Percentiles rank a stretch among this genome's conserved stretches.
phyloP scores from a whole-genome alignment of 495 filamentous ascomycete genomes.

The Cudoniella acicularis region DNA sequence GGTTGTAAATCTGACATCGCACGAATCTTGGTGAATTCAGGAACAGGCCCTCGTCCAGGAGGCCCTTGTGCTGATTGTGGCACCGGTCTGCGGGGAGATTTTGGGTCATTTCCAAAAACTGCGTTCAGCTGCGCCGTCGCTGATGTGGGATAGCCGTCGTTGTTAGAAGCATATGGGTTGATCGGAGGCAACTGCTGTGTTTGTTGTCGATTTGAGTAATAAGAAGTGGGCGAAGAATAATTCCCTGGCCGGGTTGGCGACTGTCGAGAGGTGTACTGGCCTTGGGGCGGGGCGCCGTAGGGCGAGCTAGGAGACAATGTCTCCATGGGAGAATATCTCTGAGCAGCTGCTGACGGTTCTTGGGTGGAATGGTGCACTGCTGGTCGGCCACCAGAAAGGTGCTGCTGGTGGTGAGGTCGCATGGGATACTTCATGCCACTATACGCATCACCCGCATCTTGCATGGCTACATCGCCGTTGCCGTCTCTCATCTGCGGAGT shows the following conservation, averaged over 20 bases:
- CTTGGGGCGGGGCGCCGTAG: conserved; percentile 38
- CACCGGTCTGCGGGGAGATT: conserved; percentile 60
- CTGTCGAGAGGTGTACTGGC: conserved; percentile 44
- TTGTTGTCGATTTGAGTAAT: conserved; percentile 43
- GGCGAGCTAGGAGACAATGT: conserved; percentile 56
- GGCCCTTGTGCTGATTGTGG: conserved; percentile 43
- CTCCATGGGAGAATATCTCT: conserved; percentile 95
- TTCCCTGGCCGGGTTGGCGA: conserved; percentile 45
- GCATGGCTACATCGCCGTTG: conserved; percentile 86
- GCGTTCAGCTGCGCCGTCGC: conserved; percentile 65
- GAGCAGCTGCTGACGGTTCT: conserved; percentile 69
- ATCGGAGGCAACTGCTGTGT: conserved; percentile 65
- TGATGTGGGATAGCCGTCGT: conserved; percentile 62
- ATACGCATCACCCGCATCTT: conserved; percentile 79
- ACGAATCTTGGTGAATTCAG: conserved; percentile 78
- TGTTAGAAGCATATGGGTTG: conserved; percentile 57
- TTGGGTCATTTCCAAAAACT: conserved; percentile 67
- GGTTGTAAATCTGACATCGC: conserved; percentile 72
- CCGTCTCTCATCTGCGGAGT: conserved; percentile 67
- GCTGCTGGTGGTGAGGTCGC: conserved; percentile 61
- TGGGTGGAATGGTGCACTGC: conserved; percentile 54
- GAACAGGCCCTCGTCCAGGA: conserved; percentile 68
- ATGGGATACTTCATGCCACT: conserved; percentile 76
- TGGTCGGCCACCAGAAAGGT: conserved; percentile 43
- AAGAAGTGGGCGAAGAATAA: conserved; percentile 45